Percentiles rank a stretch among this genome's conserved stretches.
These are phyloP conservation scores for Ophiostoma pallidulum DNA, from an alignment of 2,329 filamentous ascomycete genomes.

Conservation along the genomic window DNA sequence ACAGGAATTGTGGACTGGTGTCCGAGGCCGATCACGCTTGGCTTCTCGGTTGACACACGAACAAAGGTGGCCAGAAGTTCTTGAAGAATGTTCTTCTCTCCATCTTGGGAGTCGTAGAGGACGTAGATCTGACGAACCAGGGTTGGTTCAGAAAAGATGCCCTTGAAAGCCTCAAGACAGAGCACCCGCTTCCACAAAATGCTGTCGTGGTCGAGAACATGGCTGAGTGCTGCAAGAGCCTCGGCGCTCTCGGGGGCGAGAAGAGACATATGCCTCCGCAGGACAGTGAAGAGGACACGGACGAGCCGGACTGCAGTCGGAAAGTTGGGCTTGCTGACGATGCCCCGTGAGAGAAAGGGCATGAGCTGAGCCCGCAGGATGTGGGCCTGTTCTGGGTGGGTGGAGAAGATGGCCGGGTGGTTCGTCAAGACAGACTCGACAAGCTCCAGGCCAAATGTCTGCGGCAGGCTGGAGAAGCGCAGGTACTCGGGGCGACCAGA, in stretches of 20 bases:
- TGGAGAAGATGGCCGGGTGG: slow-evolving; percentile 68
- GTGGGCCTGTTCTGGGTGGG: slow-evolving; percentile 71
- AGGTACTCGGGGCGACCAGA: slow-evolving; percentile 76
- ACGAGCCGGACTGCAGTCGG: slow-evolving; percentile 72
- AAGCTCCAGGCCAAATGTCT: slow-evolving; percentile 79
- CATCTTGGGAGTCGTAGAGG: slow-evolving; percentile 65
- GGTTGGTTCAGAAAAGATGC: slow-evolving; percentile 71
- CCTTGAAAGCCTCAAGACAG: slow-evolving; percentile 84
- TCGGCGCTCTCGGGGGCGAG: slow-evolving; percentile 74
- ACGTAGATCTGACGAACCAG: slow-evolving; percentile 72
- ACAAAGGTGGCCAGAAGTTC: slow-evolving; percentile 83
- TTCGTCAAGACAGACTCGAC: slow-evolving; percentile 86
- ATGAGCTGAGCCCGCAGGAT: slow-evolving; percentile 69
- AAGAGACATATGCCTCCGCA: slow-evolving; percentile 67
- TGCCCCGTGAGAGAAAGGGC: slow-evolving; percentile 67
- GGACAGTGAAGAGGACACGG: slow-evolving; percentile 71
- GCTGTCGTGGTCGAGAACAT: slow-evolving; percentile 80
- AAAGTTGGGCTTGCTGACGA: slow-evolving; percentile 73
- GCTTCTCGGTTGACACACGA: slow-evolving; percentile 85
- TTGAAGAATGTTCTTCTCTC: slow-evolving; percentile 66
- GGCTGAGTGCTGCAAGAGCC: slow-evolving; percentile 69
- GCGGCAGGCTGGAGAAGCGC: slow-evolving; percentile 64
- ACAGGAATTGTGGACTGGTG: slow-evolving; percentile 79
- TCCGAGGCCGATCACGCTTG: slow-evolving; percentile 75
- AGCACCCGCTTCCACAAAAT: slow-evolving; percentile 77